phyloP scores from a whole-genome alignment of 2,329 filamentous ascomycete genomes.

The Cladosporium oxysporum region DNA sequence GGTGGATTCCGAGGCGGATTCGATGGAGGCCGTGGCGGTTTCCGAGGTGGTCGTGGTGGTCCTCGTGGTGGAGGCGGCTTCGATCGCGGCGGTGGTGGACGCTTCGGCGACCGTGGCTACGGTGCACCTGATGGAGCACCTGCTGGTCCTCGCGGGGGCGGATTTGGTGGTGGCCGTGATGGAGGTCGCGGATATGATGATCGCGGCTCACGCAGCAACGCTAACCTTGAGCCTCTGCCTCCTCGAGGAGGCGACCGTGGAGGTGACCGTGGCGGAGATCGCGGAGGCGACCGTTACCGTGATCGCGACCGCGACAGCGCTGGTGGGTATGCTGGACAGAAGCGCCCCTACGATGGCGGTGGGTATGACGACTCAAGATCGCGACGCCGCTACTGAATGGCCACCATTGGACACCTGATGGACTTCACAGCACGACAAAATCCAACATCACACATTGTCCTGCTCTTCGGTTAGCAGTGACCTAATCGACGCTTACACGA shows the following conservation, averaged over 20 bases:
- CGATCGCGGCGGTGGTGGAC: slow-evolving; percentile 28
- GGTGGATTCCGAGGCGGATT: slow-evolving; percentile 59
- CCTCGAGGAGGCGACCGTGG: slow-evolving; percentile 61
- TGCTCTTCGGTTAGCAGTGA: not conserved
- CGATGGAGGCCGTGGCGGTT: slow-evolving; percentile 49
- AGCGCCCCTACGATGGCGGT: slow-evolving; percentile 58
- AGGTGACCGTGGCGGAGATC: slow-evolving; percentile 45
- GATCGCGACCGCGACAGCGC: slow-evolving; percentile 45
- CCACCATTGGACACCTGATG: slow-evolving; percentile 5
- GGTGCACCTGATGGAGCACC: slow-evolving; percentile 47
- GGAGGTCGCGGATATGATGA: slow-evolving; percentile 38
- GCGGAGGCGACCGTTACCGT: slow-evolving; percentile 41
- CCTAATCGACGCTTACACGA: not conserved
- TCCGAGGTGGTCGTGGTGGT: slow-evolving; percentile 51
- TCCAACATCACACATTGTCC: not conserved
- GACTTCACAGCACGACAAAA: slow-evolving; percentile 14
- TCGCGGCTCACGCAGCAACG: slow-evolving; percentile 60
- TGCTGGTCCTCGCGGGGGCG: slow-evolving; percentile 48
- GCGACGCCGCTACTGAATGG: slow-evolving; percentile 58
- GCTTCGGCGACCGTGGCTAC: slow-evolving; percentile 47
- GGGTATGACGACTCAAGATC: slow-evolving; percentile 73
- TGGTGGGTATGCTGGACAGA: slow-evolving; percentile 11
- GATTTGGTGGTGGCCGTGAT: slow-evolving; percentile 35
- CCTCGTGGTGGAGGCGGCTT: slow-evolving; percentile 41
- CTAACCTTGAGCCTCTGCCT: slow-evolving; percentile 82